Evolutionary conservation across 2,329 filamentous ascomycete species (phyloP).

Genomic region (Zymoseptoria tritici): DNA sequence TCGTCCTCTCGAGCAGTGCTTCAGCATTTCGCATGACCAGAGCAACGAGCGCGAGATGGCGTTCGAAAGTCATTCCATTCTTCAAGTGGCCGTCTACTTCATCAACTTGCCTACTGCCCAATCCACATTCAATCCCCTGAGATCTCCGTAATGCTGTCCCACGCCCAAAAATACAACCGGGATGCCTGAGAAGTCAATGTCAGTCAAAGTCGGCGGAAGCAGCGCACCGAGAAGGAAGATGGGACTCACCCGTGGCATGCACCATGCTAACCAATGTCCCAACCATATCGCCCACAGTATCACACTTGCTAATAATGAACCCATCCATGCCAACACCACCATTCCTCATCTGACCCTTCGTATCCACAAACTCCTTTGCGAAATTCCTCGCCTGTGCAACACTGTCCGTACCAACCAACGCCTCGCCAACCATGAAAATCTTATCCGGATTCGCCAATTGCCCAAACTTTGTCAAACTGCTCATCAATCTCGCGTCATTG

Average conservation of each 20-base stretch:
- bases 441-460: constrained; percentile 95
- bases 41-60: neutral
- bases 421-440: constrained; percentile 94
- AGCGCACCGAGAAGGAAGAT: constrained; percentile 27
- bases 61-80: neutral
- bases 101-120: constrained; percentile 56
- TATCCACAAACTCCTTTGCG: constrained; percentile 67
- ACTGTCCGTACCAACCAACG: constrained; percentile 88
- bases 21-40: neutral
- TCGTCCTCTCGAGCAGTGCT: neutral
- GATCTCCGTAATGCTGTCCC: constrained; percentile 60
- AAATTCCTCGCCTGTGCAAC: constrained; percentile 96
- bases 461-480: constrained; percentile 90
- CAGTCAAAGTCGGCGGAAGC: too few species aligned
- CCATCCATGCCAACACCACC: constrained; percentile 75
- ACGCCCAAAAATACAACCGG: constrained; percentile 86
- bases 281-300: constrained; percentile 99
- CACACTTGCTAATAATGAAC: constrained; percentile 97
- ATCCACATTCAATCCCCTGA: constrained; percentile 56
- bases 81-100: constrained; percentile 27
- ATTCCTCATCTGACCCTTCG: constrained; percentile 28
- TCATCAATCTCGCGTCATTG: constrained; percentile 95
- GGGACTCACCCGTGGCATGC: constrained; percentile 60
- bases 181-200: constrained; percentile 46
- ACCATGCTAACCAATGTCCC: constrained; percentile 94